phyloP scores from a whole-genome alignment of 2,329 filamentous ascomycete genomes.

The Sclerotinia trifoliorum region DNA sequence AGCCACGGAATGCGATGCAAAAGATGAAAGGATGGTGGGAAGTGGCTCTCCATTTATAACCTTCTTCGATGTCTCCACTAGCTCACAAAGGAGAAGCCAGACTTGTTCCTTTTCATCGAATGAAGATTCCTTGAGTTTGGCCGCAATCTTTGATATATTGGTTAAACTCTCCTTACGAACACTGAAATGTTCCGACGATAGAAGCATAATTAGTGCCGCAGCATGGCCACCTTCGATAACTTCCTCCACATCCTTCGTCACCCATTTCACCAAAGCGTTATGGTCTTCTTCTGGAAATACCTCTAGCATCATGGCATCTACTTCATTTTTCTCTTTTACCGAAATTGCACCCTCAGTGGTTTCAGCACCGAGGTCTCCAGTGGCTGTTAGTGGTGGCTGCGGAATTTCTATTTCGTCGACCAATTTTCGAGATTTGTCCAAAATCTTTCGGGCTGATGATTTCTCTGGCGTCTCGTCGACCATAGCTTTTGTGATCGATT shows the following conservation, averaged over 20 bases:
- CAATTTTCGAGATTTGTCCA: constrained; percentile 33
- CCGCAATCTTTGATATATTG: constrained; percentile 64
- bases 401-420: constrained; percentile 34
- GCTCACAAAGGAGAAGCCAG: constrained; percentile 76
- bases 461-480: constrained; percentile 41
- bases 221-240: constrained; percentile 76
- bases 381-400: constrained; percentile 15
- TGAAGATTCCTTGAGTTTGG: constrained; percentile 63
- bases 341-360: constrained; percentile 17
- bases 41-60: constrained; percentile 57
- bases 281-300: constrained; percentile 44
- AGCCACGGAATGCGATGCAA: constrained; percentile 67
- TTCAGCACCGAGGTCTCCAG: background rate
- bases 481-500: constrained; percentile 47
- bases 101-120: constrained; percentile 75
- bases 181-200: constrained; percentile 71
- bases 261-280: constrained; percentile 61
- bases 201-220: constrained; percentile 66
- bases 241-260: constrained; percentile 73
- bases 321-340: constrained; percentile 26
- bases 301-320: constrained; percentile 28
- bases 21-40: constrained; percentile 72
- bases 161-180: constrained; percentile 76
- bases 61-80: constrained; percentile 68
- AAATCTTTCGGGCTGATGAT: constrained; percentile 39